Evolutionary conservation across 257 asterid genomes (phyloP), one percentile per base, ranked within the genome.

Genomic region (Scutellaria barbata): DNA sequence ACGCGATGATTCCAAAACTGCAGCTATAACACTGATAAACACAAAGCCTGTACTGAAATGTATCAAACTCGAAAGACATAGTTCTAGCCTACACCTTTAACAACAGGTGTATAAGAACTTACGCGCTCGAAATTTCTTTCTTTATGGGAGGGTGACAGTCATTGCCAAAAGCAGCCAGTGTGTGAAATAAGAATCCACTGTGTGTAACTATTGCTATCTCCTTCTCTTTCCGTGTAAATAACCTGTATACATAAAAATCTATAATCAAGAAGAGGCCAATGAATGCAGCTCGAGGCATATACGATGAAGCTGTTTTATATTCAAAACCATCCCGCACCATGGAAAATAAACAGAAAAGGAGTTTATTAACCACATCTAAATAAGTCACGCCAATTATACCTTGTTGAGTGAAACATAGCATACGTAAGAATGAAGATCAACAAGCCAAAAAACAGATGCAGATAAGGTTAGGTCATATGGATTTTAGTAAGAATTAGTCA

Each of bases 151-250:
- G 93, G 76, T 88, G 90, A 66, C 87, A 90, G 40, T 87, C 95
- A 12, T 82, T 80, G 70, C 90, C 98, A 69, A 92, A 80, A 39
- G 84, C 80, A 72, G 77, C 82, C 60, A 92, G 69, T 39, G 98
- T 88, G 63, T 90, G 98, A 68, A 73, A 81, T 80, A 92, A 86
- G 89, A 86, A 87, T 64, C 98, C 98, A 68, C 96, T 87, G 85
- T 92, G 98, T 30, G 98, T 86, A 46, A 92, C 92, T 65, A 92
- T 81, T 71, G 93, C 98, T 73, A 92, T 92, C 83, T 92, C 96
- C 84, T 87, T 87, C 88, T 92, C 96, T 76, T 88, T 77, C 80
- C 95, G 77, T 35, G 95, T 82, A 77, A 72, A 76, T 74, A 92
- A 68, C 98, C 98, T 92, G 89, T 30, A 61, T 43, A 54, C 55